Conservation (phyloP, 495 filamentous ascomycete genomes). For the Xylaria bambusicola region DNA sequence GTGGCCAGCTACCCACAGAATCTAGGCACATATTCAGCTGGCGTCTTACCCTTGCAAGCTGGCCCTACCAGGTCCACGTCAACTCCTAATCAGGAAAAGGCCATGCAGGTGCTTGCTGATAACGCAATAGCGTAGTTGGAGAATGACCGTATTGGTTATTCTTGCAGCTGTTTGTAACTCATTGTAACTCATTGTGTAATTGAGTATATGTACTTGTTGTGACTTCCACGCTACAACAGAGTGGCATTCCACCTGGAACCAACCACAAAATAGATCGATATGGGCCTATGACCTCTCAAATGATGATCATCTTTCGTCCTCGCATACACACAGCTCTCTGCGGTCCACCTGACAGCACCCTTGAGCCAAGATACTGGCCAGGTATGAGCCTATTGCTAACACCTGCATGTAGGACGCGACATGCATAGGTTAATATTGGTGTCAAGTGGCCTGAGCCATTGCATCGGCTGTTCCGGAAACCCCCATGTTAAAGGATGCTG, state of each 20-base stretch:
- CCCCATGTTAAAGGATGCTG: neutral
- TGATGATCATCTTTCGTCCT: neutral
- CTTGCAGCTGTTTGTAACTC: neutral
- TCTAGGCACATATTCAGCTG: conserved; percentile 14
- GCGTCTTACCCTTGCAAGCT: neutral
- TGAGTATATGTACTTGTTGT: conserved; percentile 4
- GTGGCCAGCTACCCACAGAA: conserved; percentile 3
- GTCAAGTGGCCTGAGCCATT: neutral
- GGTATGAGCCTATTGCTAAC: neutral
- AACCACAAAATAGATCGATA: neutral
- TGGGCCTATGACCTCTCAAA: neutral
- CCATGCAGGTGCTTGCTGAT: neutral
- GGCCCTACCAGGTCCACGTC: neutral
- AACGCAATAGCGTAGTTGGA: neutral
- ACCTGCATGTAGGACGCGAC: neutral
- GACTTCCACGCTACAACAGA: neutral
- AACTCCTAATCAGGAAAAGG: neutral
- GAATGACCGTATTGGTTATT: neutral
- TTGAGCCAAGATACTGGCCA: neutral
- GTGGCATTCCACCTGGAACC: neutral
- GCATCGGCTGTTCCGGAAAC: conserved; percentile 4
- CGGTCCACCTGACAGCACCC: neutral
- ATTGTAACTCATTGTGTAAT: neutral
- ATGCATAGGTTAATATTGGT: neutral
- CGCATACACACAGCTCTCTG: neutral